Evolutionary conservation across 805 yeast genomes (phyloP).

Genomic region (Saccharomycopsis fermentans): DNA sequence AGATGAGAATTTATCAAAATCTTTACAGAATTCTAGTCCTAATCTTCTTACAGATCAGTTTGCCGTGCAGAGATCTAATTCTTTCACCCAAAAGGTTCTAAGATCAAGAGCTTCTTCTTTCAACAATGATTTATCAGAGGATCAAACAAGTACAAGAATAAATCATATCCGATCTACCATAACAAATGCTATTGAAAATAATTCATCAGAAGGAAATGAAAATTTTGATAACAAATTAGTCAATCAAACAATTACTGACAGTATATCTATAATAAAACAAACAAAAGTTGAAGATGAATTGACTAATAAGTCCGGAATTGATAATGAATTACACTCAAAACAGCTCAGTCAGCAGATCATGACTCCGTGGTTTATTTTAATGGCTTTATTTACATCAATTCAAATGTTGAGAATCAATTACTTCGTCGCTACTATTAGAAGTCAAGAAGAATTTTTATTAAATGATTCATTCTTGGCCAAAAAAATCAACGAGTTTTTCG

Average conservation of each 20-base stretch:
- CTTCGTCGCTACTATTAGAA: constrained; percentile 78
- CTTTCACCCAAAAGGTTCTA: constrained; percentile 15
- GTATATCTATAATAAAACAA: constrained; percentile 14
- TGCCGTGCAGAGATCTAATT: constrained; percentile 14
- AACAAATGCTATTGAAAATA: constrained; percentile 7
- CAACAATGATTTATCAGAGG: neutral
- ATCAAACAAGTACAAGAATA: constrained; percentile 1
- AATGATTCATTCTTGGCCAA: constrained; percentile 42
- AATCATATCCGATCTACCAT: constrained; percentile 6
- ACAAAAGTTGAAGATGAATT: constrained; percentile 10
- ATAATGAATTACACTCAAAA: constrained; percentile 10
- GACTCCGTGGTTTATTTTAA: constrained; percentile 68
- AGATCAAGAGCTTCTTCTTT: constrained; percentile 11
- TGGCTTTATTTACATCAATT: constrained; percentile 70
- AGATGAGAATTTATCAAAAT: constrained; percentile 13
- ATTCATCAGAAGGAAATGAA: neutral
- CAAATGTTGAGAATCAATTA: constrained; percentile 90
- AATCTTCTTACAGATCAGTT: constrained; percentile 17
- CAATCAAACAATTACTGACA: constrained; percentile 9
- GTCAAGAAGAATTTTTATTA: constrained; percentile 72
- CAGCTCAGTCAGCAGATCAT: constrained; percentile 30
- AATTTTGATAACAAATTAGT: neutral
- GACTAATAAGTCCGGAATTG: constrained; percentile 13
- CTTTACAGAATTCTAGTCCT: constrained; percentile 3
- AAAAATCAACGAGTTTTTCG: constrained; percentile 63